Evolutionary conservation across 352 stramenopile genomes (phyloP).

Genomic region (Pythium phragmiticola): DNA sequence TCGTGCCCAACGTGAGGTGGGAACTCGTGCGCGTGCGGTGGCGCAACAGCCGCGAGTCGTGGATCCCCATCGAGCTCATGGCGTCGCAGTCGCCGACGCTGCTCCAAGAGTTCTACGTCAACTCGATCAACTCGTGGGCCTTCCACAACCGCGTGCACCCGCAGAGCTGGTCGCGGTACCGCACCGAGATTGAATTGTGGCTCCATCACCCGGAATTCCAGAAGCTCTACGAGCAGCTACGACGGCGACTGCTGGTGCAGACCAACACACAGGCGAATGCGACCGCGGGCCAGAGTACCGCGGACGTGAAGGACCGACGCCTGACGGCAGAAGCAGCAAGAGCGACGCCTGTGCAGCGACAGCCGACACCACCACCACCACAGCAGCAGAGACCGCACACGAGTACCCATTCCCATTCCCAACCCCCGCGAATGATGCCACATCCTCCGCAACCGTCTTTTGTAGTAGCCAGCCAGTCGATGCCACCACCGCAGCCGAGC

Average conservation of each 20-base stretch:
- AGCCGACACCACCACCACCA: no score
- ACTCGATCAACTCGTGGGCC: slow-evolving; percentile 73
- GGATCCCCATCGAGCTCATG: slow-evolving; percentile 63
- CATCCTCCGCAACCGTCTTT: no score
- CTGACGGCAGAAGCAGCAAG: slow-evolving; percentile 12
- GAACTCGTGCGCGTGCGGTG: slow-evolving; percentile 71
- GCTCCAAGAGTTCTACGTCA: slow-evolving; percentile 77
- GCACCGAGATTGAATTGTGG: slow-evolving; percentile 75
- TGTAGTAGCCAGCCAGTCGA: no score
- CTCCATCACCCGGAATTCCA: slow-evolving; percentile 69
- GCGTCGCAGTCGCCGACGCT: slow-evolving; percentile 34
- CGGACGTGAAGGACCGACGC: slow-evolving; percentile 21
- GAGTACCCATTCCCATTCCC: no score
- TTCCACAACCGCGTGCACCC: slow-evolving; percentile 47
- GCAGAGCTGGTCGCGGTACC: slow-evolving; percentile 35
- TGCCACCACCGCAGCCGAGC: no score
- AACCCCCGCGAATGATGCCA: no score
- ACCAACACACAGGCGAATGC: not conserved
- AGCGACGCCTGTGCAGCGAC: not conserved
- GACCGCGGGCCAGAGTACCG: not conserved
- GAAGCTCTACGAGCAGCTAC: slow-evolving; percentile 51
- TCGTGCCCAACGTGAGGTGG: slow-evolving; percentile 44
- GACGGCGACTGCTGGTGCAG: slow-evolving; percentile 15
- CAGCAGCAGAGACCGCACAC: no score
- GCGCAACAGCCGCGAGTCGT: slow-evolving; percentile 63